Evolutionary conservation across 73 alveolate genomes (phyloP).

Genomic region (Durusdinium trenchii): DNA sequence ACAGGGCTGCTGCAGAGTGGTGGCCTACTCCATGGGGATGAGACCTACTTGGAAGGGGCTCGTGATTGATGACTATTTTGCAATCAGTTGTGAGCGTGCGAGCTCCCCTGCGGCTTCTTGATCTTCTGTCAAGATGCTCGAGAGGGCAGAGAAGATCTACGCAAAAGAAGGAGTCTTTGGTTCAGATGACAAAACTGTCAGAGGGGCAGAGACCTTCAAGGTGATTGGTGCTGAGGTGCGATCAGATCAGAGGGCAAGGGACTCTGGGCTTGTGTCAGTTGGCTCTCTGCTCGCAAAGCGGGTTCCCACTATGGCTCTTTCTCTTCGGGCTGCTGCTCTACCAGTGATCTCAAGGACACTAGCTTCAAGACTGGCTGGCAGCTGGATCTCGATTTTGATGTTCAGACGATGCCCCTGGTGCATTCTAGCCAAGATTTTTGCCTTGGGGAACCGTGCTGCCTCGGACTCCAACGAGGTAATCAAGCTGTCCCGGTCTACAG

Average conservation of each 20-base stretch:
- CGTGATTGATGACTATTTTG: no score
- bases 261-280: no score
- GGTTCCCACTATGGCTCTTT: no score
- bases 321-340: no score
- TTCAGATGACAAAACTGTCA: background rate
- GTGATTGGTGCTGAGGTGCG: no score
- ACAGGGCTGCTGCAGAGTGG: background rate
- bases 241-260: no score
- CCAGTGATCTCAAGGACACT: no score
- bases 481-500: background rate
- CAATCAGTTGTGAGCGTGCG: background rate
- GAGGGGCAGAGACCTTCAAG: no score
- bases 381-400: no score
- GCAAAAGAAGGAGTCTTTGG: background rate
- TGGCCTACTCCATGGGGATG: background rate
- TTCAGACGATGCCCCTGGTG: no score
- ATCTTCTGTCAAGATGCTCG: background rate
- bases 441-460: background rate
- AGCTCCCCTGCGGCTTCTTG: background rate
- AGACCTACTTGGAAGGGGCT: background rate
- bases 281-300: no score
- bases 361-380: no score
- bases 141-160: background rate
- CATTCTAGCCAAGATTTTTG: background rate
- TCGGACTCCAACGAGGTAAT: background rate